A percentile compares a stretch with the other conserved stretches of the same genome.
phyloP scores from a whole-genome alignment of 768 basidiomycete species.

The Clitopilus passeckerianus region DNA sequence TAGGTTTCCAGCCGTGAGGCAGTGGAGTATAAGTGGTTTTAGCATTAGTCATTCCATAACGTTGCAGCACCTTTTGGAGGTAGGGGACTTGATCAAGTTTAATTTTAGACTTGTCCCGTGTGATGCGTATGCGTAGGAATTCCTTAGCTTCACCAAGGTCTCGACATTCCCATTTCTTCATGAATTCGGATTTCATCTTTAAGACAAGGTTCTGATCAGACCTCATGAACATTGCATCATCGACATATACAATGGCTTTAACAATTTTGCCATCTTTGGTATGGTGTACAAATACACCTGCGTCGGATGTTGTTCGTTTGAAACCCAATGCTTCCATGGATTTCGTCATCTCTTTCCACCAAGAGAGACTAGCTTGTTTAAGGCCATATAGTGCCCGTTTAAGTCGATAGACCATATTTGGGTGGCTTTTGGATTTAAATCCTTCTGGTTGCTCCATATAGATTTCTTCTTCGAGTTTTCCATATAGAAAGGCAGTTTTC shows the following conservation, averaged over 20 bases:
- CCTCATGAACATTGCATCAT: slow-evolving; percentile 8
- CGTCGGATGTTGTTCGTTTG: slow-evolving; percentile 1
- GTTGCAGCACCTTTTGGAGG: slow-evolving; percentile 1
- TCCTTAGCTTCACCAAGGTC: slow-evolving; percentile 13
- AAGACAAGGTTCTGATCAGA: not conserved
- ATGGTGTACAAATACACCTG: slow-evolving; percentile 7
- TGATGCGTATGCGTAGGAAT: slow-evolving; percentile 13
- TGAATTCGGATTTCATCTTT: slow-evolving; percentile 11
- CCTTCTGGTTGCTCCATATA: slow-evolving; percentile 3
- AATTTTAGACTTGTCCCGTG: not conserved
- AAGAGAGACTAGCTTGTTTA: slow-evolving; percentile 6
- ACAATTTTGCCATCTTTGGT: slow-evolving; percentile 3
- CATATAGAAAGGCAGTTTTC: not conserved
- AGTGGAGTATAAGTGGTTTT: not conserved
- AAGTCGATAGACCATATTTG: slow-evolving; percentile 1
- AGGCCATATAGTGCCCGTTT: slow-evolving; percentile 6
- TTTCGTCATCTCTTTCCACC: not conserved
- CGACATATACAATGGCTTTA: slow-evolving; percentile 7
- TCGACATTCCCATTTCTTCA: slow-evolving; percentile 17
- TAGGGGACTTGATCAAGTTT: slow-evolving; percentile 14
- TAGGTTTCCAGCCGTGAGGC: not conserved
- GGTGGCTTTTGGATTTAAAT: not conserved
- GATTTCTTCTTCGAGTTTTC: not conserved
- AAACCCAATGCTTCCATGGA: slow-evolving; percentile 5
- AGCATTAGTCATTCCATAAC: slow-evolving; percentile 6